Conservation (phyloP, 257 asterid species). For the Euphrasia confusa region DNA sequence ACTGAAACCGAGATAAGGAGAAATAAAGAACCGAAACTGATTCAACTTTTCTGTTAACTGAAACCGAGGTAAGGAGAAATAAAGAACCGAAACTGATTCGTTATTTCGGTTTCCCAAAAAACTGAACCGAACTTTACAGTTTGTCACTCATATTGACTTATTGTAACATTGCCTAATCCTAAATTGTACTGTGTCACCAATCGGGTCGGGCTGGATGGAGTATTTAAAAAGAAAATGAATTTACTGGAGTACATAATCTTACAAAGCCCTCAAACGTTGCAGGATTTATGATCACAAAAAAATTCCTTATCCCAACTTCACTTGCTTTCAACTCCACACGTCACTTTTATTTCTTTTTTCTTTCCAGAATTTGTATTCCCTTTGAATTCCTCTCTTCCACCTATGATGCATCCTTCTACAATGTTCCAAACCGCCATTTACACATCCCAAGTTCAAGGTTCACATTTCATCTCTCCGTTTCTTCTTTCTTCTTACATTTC, state of each 20-base stretch:
- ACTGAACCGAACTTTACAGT: too few relatives aligned
- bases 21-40: too few relatives aligned
- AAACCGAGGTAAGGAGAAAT: too few relatives aligned
- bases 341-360: slow-evolving; percentile 1
- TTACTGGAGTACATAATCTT: not conserved
- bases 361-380: slow-evolving; percentile 11
- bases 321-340: slow-evolving; percentile 37
- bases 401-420: slow-evolving; percentile 2
- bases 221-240: too few relatives aligned
- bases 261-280: slow-evolving; percentile 38
- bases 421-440: slow-evolving; percentile 25
- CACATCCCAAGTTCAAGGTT: slow-evolving; percentile 31
- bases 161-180: too few relatives aligned
- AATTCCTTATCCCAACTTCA: slow-evolving; percentile 41
- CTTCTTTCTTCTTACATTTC: not conserved
- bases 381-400: not conserved
- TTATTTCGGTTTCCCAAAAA: too few relatives aligned
- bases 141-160: too few relatives aligned
- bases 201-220: too few relatives aligned
- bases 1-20: too few relatives aligned
- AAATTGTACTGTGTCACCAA: too few relatives aligned
- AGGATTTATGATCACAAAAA: slow-evolving; percentile 34
- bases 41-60: too few relatives aligned
- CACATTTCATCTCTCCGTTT: not conserved
- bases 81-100: too few relatives aligned